Evolutionary conservation across 164 flowering plant genomes (phyloP).

Genomic region (Chimonanthus praecox): DNA sequence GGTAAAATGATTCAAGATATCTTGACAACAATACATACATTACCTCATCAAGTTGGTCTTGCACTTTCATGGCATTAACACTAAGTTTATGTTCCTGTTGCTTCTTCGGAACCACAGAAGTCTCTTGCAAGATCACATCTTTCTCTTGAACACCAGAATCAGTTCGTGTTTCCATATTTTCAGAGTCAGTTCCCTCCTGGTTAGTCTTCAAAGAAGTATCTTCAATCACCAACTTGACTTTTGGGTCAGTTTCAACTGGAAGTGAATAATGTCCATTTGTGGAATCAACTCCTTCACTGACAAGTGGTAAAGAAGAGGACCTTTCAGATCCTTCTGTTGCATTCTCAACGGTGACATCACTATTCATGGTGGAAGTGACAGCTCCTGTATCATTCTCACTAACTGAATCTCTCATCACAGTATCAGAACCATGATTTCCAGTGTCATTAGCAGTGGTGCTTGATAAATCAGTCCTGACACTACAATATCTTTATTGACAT

Average conservation of each 20-base stretch:
- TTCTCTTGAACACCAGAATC: conserved; percentile 25
- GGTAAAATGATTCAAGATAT: not conserved
- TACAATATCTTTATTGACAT: conserved; percentile 28
- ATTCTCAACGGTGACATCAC: conserved; percentile 29
- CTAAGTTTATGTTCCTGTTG: conserved; percentile 29
- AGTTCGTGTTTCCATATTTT: conserved; percentile 21
- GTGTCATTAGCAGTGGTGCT: conserved; percentile 23
- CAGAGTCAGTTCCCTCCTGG: conserved; percentile 31
- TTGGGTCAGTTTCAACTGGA: conserved; percentile 29
- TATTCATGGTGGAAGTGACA: conserved; percentile 29
- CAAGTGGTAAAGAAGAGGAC: conserved; percentile 21
- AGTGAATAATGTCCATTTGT: conserved; percentile 26
- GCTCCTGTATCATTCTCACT: conserved; percentile 21
- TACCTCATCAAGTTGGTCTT: conserved; percentile 98
- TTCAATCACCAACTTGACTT: conserved; percentile 22
- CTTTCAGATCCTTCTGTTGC: conserved; percentile 26
- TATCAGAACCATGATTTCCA: conserved; percentile 25
- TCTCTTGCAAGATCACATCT: conserved; percentile 18
- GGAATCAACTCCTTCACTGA: conserved; percentile 25
- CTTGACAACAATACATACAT: conserved; percentile 10
- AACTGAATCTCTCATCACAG: conserved; percentile 20
- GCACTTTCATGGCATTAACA: conserved; percentile 41
- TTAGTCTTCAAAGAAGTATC: conserved; percentile 29
- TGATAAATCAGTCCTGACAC: conserved; percentile 18
- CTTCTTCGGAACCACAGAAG: conserved; percentile 27